Evolutionary conservation across 192 early-diverging fungal species (phyloP), one percentile per base, ranked within the genome.

Genomic region (Backusella circina): DNA sequence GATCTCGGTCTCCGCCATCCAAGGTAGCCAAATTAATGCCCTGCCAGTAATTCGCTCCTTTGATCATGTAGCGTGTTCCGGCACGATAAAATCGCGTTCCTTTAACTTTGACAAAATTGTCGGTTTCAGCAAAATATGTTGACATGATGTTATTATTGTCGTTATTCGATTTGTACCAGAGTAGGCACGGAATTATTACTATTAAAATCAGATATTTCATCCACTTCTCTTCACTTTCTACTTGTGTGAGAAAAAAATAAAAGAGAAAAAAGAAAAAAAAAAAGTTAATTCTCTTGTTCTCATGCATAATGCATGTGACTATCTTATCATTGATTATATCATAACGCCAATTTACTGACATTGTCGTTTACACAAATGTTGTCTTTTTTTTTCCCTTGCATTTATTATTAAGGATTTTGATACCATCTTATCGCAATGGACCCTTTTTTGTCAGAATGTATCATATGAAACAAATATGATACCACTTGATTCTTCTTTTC

Each of bases 41-140:
- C 41, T 91, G 87, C 91, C 91, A 92, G 73, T 91, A 92, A 80
- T 92, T 92, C 64, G 91, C 91, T 13, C 89, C 88, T 4, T 70
- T 78, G 2, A 90, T 69, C 13, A 66, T 67, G 65, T 86, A 84
- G 26, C 72, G 51, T 18, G 74, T 57, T 15, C 78, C 78, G 44
- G 83, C 35, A 12, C 71, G 77, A 23, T 61, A 51, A 12, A 90
- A 88, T 0, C 73, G 50, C 1, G 82, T 79, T 10, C 84, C 86
- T 13, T 65, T 64, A 26, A 87, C 85, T 1, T 74, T 70, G 6
- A 91, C 83, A 72, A 87, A 90, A 23, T n/a, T 36, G 9, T 32
- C 15, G 8, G 3, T 35, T 35, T 35, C n/a, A 47, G 44, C 18
- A 36, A 10, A n/a, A 68, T 28, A 28, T 26, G 18, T 61, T 28